Conservation (phyloP, 164 flowering plant genomes). For the Paratinospora sagittata region DNA sequence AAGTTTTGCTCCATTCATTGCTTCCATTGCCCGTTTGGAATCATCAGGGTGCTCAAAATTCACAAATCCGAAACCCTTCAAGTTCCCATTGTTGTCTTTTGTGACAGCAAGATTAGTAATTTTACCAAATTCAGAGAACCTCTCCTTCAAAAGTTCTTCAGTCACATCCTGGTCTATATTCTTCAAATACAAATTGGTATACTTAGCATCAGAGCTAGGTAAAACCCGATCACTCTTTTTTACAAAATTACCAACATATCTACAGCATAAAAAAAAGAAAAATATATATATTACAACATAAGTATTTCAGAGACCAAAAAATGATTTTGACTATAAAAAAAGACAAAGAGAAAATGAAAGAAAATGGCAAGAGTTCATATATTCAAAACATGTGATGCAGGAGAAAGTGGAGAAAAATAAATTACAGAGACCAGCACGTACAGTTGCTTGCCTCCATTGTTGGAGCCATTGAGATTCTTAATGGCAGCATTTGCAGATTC, state of each 20-base stretch:
- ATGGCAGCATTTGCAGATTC: slow-evolving; percentile 71
- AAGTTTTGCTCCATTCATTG: slow-evolving; percentile 60
- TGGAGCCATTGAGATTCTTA: slow-evolving; percentile 46
- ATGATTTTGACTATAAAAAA: background rate
- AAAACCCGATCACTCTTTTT: slow-evolving; percentile 54
- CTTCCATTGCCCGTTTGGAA: slow-evolving; percentile 61
- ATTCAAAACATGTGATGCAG: background rate
- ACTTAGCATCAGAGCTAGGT: slow-evolving; percentile 47
- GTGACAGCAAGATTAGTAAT: slow-evolving; percentile 47
- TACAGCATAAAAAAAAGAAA: slow-evolving; percentile 22
- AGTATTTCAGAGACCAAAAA: background rate
- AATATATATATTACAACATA: background rate
- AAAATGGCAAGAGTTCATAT: background rate
- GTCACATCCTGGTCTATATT: slow-evolving; percentile 58
- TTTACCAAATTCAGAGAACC: slow-evolving; percentile 68
- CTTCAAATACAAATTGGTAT: slow-evolving; percentile 76
- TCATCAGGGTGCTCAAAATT: slow-evolving; percentile 70
- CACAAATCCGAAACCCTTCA: slow-evolving; percentile 90
- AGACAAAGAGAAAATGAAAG: background rate
- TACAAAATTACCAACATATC: slow-evolving; percentile 64
- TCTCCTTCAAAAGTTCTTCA: slow-evolving; percentile 54
- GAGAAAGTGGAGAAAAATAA: slow-evolving; percentile 2
- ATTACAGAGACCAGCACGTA: slow-evolving; percentile 21
- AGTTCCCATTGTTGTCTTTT: slow-evolving; percentile 57
- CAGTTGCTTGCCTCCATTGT: slow-evolving; percentile 55